Evolutionary conservation across 495 filamentous ascomycete genomes (phyloP), one percentile per base, ranked within the genome.

Genomic region (Penicillium bovifimosum): DNA sequence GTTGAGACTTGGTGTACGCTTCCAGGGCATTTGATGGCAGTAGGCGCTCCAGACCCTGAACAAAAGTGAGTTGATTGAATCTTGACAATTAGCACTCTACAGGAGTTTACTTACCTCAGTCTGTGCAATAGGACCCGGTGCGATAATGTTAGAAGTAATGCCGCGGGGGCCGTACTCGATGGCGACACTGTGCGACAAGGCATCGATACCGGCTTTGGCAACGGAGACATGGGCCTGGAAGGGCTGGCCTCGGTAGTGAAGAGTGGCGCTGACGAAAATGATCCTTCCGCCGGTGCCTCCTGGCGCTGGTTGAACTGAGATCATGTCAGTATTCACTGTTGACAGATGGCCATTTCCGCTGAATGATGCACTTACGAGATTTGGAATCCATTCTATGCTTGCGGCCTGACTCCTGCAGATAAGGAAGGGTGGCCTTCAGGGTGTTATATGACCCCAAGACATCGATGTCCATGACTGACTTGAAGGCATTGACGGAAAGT

Each of bases 381-480:
- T 68, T 67, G 6, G 75, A 68, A 55, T 79, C 76, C 26, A 80
- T 72, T 40, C 63, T 69, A 59, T 85, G 82, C 63, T 82, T 81
- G 6, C 66, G 58, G 1, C 85, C 90, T 1, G 90, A 95, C 61
- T 79, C 77, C 18, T 88, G 61, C 34, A 98, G 79, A 59, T 96
- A 77, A 0, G 87, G 85, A 6, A 96, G 68, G 0, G 88, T 90
- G 2, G 93, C 92, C 73, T 98, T 98, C 57, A 96, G 77, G 6
- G 90, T 96, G 70, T 97, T 95, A 69, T 86, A 98, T 5, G 88
- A 93, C 26, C 93, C 93, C 26, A 96, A 67, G 1, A 96, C 84
- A 64, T 98, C 93, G 61, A 98, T 98, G 40, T 98, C 93, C 56
- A 98, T 91, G 35, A 98, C 93, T 0, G 88, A 77, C 67, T 91